Base-by-base conservation (phyloP, 345 rosid genomes). In the Hevea brasiliensis region DNA sequence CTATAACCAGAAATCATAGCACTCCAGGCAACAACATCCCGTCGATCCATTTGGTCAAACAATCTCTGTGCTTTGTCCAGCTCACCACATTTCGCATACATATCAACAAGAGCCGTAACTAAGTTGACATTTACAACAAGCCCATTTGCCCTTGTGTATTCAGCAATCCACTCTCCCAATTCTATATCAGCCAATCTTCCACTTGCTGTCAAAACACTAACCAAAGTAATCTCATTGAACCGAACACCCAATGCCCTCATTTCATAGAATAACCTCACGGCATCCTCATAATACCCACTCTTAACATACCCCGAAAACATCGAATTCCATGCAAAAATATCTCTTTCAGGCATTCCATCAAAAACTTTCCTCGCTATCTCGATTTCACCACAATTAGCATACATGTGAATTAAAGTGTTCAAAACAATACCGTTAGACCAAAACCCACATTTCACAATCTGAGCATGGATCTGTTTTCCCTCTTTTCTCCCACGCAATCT, bases 401-500 rank as follows among this genome's bases (percentile, higher is more conserved):
- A 70, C 65, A 70, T 45, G 12, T 45, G 65, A 26, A 58, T 70
- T 12, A 58, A 59, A 15, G 65, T 70, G 56, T 70, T 70, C 41
- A 58, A 58, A 70, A 58, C 64, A 44, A 44, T 35, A 24, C 71
- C 72, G 45, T 32, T 66, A 20, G 64, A 72, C 60, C 65, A 67
- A 70, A 76, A 40, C 4, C 86, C 84, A 45, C 15, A 58, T 74
- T 86, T 84, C 77, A 74, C 35, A 61, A 75, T 40, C 71, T 71
- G 82, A 20, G 82, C 84, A 54, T 81, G 85, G 50, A 86, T 80
- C 70, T 86, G 84, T 74, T 76, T 61, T n/a, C 89, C 87, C 66
- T 84, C 76, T 21, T 60, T 41, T 56, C 77, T 26, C 50, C 77
- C 80, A 42, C 73, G 61, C 65, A 80, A 60, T 65, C 75, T 67